Evolutionary conservation across 2,329 filamentous ascomycete genomes (phyloP), one percentile per base, ranked within the genome.

Genomic region (Chaetothyriales sp.): DNA sequence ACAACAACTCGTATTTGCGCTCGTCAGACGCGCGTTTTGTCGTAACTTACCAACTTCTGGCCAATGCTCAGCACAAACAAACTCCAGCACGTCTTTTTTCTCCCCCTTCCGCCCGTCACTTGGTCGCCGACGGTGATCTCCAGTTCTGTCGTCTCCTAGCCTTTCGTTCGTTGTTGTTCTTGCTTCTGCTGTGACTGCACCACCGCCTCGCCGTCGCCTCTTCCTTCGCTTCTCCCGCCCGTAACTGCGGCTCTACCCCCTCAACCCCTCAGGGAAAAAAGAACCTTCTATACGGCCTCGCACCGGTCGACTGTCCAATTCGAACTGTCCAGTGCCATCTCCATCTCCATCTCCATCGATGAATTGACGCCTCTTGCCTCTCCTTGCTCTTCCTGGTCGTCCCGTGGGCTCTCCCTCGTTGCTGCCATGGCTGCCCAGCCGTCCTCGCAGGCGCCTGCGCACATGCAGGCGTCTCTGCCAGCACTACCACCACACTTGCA

Each of bases 381-480:
- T 39, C 32, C 32, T 15, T 15, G 32, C 32, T 39, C 32, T 39
- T 15, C 32, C 15, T 39, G 32, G 2, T 15, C 12, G 10, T 15
- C 32, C 28, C 10, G 22, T 25, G 22, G 22, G 22, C 6, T 12
- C 28, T 9, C 4, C 4, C 4, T 12, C 28, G 12, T 36, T 51
- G 62, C 64, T 54, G 61, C 61, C 51, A 61, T 68, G 59, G 64
- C 68, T 57, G 69, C 66, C 59, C 64, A 65, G 10, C 10, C 32
- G 10, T 5, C 32, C 32, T 39, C 32, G 5, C 32, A 39, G 32
- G 5, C 32, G 32, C 66, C 77, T 66, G 70, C 87, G 82, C 72
- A 86, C 76, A 56, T 67, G 56, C 87, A 95, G 70, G 79, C 87
- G 52, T 95, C 90, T 54, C 74, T 98, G 61, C 88, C 90, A 19